phyloP scores from a whole-genome alignment of 495 filamentous ascomycete genomes.

The Bathelium albidoporum region DNA sequence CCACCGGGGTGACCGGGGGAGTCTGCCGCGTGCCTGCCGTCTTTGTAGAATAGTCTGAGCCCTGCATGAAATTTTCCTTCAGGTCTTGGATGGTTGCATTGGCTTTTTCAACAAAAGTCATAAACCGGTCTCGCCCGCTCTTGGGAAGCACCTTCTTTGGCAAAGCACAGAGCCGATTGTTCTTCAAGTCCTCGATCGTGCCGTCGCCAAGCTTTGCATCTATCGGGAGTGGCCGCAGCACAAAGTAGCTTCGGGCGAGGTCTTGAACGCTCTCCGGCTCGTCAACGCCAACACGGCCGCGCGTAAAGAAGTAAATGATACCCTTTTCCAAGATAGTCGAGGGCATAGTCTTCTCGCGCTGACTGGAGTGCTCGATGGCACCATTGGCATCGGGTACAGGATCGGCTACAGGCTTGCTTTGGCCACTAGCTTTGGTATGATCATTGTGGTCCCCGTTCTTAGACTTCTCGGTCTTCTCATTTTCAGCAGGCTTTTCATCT shows the following conservation, averaged over 20 bases:
- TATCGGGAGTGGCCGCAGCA: conserved; percentile 64
- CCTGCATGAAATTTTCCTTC: conserved; percentile 57
- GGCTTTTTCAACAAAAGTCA: conserved; percentile 76
- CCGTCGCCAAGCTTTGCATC: conserved; percentile 58
- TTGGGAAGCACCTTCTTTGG: conserved; percentile 81
- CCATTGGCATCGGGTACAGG: conserved; percentile 7
- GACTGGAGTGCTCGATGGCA: conserved; percentile 26
- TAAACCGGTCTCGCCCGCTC: conserved; percentile 62
- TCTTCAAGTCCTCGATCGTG: conserved; percentile 51
- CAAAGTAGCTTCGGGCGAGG: conserved; percentile 69
- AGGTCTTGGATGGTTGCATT: conserved; percentile 57
- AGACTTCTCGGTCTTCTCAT: not conserved
- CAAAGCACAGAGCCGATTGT: conserved; percentile 62
- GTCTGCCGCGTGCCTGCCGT: conserved; percentile 61
- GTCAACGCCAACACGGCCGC: conserved; percentile 62
- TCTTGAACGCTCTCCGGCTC: conserved; percentile 61
- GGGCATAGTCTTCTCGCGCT: conserved; percentile 47
- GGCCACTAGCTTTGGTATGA: conserved; percentile 6
- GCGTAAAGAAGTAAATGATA: conserved; percentile 88
- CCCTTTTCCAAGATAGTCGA: conserved; percentile 85
- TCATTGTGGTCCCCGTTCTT: not conserved
- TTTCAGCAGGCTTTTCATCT: not conserved
- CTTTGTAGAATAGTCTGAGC: conserved; percentile 63
- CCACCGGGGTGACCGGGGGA: conserved; percentile 63
- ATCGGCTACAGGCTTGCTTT: conserved; percentile 5